Evolutionary conservation across 495 filamentous ascomycete species (phyloP).

Genomic region (Daldinia bambusicola): DNA sequence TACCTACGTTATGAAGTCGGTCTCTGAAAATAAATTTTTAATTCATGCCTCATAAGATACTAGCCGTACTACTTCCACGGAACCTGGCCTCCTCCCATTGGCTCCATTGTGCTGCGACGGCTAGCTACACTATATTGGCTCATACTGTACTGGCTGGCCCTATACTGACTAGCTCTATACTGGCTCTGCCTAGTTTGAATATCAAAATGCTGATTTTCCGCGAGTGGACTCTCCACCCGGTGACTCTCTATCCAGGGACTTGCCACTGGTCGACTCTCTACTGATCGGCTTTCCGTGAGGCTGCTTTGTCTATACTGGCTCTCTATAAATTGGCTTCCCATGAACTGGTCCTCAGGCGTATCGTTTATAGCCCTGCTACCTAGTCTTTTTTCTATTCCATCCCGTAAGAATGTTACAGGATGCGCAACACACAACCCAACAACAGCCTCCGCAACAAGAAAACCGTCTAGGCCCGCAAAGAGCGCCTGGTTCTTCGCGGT

Average conservation of each 20-base stretch:
- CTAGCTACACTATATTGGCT: conserved; percentile 7
- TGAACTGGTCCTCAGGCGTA: conserved; percentile 15
- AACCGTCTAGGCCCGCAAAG: conserved; percentile 34
- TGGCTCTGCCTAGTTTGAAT: neutral
- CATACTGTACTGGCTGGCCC: conserved; percentile 5
- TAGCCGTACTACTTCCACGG: conserved; percentile 25
- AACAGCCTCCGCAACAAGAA: conserved; percentile 38
- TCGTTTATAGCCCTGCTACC: conserved; percentile 14
- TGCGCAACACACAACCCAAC: conserved; percentile 37
- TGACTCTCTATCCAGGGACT: neutral
- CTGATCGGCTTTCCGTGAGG: neutral
- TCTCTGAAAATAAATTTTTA: conserved; percentile 9
- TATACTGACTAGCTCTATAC: neutral
- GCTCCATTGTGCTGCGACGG: neutral
- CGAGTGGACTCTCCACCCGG: neutral
- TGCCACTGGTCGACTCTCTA: neutral
- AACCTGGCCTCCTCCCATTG: conserved; percentile 7
- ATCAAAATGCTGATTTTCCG: neutral
- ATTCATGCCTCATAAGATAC: conserved; percentile 22
- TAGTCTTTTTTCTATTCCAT: conserved; percentile 34
- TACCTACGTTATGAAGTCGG: neutral
- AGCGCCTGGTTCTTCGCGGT: conserved; percentile 39
- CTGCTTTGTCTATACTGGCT: conserved; percentile 1
- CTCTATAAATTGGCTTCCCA: neutral
- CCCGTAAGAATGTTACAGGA: conserved; percentile 31